Conservation (phyloP, 169 alveolate species). For the Plasmodium malariae region DNA sequence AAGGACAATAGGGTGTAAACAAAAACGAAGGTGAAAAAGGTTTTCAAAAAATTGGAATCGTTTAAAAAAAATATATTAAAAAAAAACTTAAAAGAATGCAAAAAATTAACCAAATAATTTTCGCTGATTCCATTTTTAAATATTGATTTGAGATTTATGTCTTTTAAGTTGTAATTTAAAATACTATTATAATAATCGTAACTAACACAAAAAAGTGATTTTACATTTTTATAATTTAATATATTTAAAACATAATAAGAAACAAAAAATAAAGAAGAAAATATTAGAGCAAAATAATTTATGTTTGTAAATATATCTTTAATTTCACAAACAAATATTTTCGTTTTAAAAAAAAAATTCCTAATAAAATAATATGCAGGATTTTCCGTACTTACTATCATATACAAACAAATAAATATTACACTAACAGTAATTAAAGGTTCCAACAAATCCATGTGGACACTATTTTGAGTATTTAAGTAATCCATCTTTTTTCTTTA, state of each 20-base stretch:
- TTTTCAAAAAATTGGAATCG: slow-evolving; percentile 23
- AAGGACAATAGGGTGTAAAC: slow-evolving; percentile 32
- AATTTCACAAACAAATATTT: slow-evolving; percentile 48
- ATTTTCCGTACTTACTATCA: slow-evolving; percentile 48
- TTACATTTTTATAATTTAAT: slow-evolving; percentile 35
- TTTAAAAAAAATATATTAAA: slow-evolving; percentile 68
- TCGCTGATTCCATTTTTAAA: slow-evolving; percentile 68
- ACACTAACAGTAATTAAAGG: slow-evolving; percentile 58
- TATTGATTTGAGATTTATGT: slow-evolving; percentile 11
- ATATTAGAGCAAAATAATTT: slow-evolving; percentile 53
- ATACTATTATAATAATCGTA: slow-evolving; percentile 43
- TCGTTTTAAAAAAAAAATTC: slow-evolving; percentile 27
- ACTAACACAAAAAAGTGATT: slow-evolving; percentile 55
- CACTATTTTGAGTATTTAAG: slow-evolving; percentile 13
- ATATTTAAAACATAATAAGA: slow-evolving; percentile 38
- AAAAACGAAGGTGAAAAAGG: slow-evolving; percentile 30
- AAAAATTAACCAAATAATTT: slow-evolving; percentile 55
- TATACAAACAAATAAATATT: slow-evolving; percentile 52
- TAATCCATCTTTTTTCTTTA: slow-evolving; percentile 28
- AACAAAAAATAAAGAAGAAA: slow-evolving; percentile 67
- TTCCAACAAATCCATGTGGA: slow-evolving; percentile 28
- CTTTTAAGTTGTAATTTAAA: slow-evolving; percentile 26
- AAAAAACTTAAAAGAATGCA: slow-evolving; percentile 44
- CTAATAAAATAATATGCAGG: slow-evolving; percentile 49
- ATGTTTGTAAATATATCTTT: slow-evolving; percentile 61